Evolutionary conservation across 176 grass and related monocot genomes (phyloP), one percentile per base, ranked within the genome.

Genomic region (Rhynchospora breviuscula): DNA sequence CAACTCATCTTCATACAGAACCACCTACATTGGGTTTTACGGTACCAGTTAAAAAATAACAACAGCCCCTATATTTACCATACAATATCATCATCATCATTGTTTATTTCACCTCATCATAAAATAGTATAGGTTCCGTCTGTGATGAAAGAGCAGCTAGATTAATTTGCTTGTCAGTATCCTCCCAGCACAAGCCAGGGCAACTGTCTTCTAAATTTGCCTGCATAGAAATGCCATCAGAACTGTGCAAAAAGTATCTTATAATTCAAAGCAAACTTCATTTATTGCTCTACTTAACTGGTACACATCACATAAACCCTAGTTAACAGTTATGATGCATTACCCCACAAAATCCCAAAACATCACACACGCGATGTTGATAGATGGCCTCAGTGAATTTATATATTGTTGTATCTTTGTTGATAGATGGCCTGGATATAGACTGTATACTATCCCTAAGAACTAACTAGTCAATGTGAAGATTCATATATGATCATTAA

Each of bases 1-100:
- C 85, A 98, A 84, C 84, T 98, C 95, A 81, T 98, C 95, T 87
- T 98, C 95, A 80, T 95, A 98, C 69, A 98, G 85, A 80, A 95
- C 90, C 47, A 98, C 95, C 95, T 95, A 83, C 14, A 85, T 63
- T 54, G 51, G 26, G 63, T n/a, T 35, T 78, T 47, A 90, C 72
- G 52, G 6, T 10, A 77, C 21, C 62, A 17, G 47, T 64, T 22
- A 84, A 49, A 18, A 35, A 57, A 23, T 14, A 78, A 78, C 51
- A 57, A 57, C 18, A 22, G 8, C 56, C 53, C 80, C n/a, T 45
- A 43, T 25, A 78, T 78, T 85, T 70, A 80, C n/a, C 43, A 91
- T 81, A n/a, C 12, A 69, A 18, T 51, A 85, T 59, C 7, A 63
- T 67, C 2, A 51, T 68, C 0, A 2, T 54, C n/a, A 58, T 46